Conservation (phyloP, 2,329 filamentous ascomycete genomes). For the Parastagonospora avenae region DNA sequence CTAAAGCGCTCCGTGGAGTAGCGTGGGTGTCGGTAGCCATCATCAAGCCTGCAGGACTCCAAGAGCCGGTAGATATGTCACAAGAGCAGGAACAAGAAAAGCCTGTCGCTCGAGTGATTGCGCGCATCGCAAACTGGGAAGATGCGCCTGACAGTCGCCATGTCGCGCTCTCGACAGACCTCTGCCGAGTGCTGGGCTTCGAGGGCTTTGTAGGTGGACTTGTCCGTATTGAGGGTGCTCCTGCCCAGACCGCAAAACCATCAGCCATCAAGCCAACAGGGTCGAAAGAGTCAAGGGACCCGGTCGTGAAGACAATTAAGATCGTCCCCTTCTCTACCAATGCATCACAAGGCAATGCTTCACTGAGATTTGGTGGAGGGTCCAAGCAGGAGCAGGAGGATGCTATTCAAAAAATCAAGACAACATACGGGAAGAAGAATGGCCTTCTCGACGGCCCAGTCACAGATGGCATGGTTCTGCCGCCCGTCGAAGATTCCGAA, state of each 20-base stretch:
- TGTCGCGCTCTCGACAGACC: constrained; percentile 74
- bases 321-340: constrained; percentile 77
- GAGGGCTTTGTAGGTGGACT: constrained; percentile 81
- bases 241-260: constrained; percentile 70
- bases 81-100: constrained; percentile 66
- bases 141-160: constrained; percentile 84
- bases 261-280: constrained; percentile 49
- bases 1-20: constrained; percentile 74
- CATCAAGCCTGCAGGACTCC: constrained; percentile 79
- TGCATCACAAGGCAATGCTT: constrained; percentile 62
- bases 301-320: constrained; percentile 69
- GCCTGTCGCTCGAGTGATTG: constrained; percentile 72
- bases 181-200: constrained; percentile 76
- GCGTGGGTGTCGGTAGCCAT: constrained; percentile 83
- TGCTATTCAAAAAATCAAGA: constrained; percentile 70
- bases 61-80: constrained; percentile 73
- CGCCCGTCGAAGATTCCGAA: constrained; percentile 61
- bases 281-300: constrained; percentile 49
- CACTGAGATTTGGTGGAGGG: constrained; percentile 85
- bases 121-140: constrained; percentile 77
- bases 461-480: constrained; percentile 84
- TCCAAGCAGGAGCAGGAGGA: constrained; percentile 83
- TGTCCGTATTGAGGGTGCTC: constrained; percentile 83
- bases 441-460: constrained; percentile 81
- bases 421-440: constrained; percentile 69